phyloP scores from a whole-genome alignment of 768 basidiomycete genomes.

The Boletus barrowsii region DNA sequence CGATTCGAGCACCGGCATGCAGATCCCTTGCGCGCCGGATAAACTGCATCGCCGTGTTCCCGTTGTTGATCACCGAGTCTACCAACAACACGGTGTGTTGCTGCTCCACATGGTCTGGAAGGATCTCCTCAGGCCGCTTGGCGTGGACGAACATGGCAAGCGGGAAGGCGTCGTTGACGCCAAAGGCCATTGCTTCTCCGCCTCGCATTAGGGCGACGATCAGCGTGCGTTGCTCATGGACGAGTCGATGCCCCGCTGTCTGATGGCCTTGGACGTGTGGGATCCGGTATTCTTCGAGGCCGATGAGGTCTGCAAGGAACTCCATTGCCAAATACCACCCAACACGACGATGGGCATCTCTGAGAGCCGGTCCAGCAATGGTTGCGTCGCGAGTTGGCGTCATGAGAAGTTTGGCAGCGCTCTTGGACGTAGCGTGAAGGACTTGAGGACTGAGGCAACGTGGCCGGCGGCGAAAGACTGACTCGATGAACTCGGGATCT shows the following conservation, averaged over 20 bases:
- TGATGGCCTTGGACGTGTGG: constrained; percentile 15
- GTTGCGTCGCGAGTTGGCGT: constrained; percentile 14
- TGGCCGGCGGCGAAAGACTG: constrained; percentile 12
- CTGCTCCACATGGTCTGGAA: constrained; percentile 11
- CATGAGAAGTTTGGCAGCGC: constrained; percentile 12
- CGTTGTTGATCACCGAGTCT: constrained; percentile 14
- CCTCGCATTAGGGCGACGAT: constrained; percentile 16
- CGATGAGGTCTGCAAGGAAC: constrained; percentile 16
- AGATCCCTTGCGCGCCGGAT: constrained; percentile 9
- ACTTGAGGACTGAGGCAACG: constrained; percentile 9
- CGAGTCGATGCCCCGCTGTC: constrained; percentile 13
- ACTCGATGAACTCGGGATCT: constrained; percentile 11
- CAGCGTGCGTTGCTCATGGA: constrained; percentile 12
- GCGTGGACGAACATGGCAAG: constrained; percentile 16
- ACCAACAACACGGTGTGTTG: constrained; percentile 15
- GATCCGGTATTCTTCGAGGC: constrained; percentile 14
- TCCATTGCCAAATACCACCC: constrained; percentile 16
- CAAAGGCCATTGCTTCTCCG: constrained; percentile 13
- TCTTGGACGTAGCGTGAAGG: constrained; percentile 13
- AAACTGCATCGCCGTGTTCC: constrained; percentile 14
- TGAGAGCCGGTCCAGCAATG: constrained; percentile 14
- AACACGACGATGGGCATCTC: constrained; percentile 16
- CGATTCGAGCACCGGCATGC: constrained; percentile 13
- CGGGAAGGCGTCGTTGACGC: constrained; percentile 13
- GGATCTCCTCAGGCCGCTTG: constrained; percentile 13